phyloP scores from a whole-genome alignment of 805 yeast species.

The Yarrowia sp. region DNA sequence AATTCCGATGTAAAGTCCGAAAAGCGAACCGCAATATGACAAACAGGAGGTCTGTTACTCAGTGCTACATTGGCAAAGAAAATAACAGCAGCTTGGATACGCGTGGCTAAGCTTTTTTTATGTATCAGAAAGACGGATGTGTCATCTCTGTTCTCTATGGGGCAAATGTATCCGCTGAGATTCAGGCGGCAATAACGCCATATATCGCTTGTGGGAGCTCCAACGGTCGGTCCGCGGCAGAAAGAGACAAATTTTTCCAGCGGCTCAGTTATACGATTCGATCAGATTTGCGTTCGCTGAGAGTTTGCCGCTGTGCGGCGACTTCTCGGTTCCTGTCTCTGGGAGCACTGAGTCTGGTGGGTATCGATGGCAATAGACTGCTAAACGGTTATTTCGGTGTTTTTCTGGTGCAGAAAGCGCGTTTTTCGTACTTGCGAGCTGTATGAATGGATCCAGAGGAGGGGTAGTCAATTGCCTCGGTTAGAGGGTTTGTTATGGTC shows the following conservation, averaged over 20 bases:
- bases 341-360: conserved; percentile 10
- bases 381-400: background rate
- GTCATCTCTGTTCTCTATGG: background rate
- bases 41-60: background rate
- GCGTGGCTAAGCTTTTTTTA: no score
- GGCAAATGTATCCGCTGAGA: conserved; percentile 5
- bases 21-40: background rate
- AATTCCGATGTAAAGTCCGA: conserved; percentile 5
- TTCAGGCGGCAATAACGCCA: no score
- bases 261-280: background rate
- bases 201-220: background rate
- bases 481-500: no score
- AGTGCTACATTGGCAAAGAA: background rate
- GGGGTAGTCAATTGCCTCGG: background rate
- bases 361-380: conserved; percentile 5
- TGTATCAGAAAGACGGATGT: background rate
- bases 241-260: background rate
- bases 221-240: conserved; percentile 11
- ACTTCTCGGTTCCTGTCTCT: background rate
- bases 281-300: no score
- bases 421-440: no score
- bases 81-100: no score
- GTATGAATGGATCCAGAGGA: no score
- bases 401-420: background rate
- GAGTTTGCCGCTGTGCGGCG: background rate